Evolutionary conservation across 106 monocot species (phyloP), one percentile per base, ranked within the genome.

Genomic region (Cymbidium sinense): DNA sequence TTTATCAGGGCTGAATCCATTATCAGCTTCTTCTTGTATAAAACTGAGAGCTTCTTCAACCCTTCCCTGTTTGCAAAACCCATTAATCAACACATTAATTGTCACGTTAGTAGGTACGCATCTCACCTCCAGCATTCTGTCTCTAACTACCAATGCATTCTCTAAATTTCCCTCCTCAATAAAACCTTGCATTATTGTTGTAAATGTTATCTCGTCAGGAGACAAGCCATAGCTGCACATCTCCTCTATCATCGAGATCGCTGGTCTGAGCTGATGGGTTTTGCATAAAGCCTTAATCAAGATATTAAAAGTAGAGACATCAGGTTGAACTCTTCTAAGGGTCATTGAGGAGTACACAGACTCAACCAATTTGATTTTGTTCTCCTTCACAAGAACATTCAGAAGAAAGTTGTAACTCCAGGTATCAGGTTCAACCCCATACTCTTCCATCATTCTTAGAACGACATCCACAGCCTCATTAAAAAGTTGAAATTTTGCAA

Each of bases 141-240:
- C 80, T 78, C 83, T 90, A 36, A 98, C 79, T 51, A 70, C 78
- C 50, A 98, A 76, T 23, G 96, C 96, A 31, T 74, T 84, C 10
- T 87, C 79, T 52, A 98, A 85, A 58, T 86, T 89, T n/a, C 88
- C 96, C 78, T 86, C 86, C 70, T 98, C 89, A 30, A 94, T 88
- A 70, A 81, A 98, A 4, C 94, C 94, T 72, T 89, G 89, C 92
- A 94, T 98, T 36, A 98, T 33, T 1, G 98, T 94, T 2, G 92
- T 94, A 79, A 94, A 94, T 5, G 94, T 94, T 50, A 89, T 88
- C 86, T 98, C 98, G 62, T 98, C 90, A 0, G 94, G 92, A 1
- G 79, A 34, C 73, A 94, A 28, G 21, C 87, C 83, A 70, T 85
- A 79, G 47, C 80, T 72, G 5, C 84, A 75, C 94, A 98, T 94